Percentiles rank a stretch among this genome's conserved stretches.
Conservation (phyloP, 495 filamentous ascomycete genomes). For the Annulohypoxylon maeteangense region DNA sequence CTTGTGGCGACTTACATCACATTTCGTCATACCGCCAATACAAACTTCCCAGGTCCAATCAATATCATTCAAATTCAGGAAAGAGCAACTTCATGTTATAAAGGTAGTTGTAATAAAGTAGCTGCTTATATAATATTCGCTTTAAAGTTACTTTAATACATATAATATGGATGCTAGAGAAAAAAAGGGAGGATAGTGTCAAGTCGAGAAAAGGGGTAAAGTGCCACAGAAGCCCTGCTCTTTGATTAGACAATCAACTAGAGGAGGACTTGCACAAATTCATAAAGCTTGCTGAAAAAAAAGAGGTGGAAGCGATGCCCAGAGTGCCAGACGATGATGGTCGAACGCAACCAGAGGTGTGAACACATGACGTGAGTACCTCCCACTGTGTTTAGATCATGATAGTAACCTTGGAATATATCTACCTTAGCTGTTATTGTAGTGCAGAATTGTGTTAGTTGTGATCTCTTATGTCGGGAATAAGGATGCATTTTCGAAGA, state of each 20-base stretch:
- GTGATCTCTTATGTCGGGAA: conserved; percentile 22
- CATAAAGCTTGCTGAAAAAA: conserved; percentile 69
- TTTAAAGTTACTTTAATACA: background rate
- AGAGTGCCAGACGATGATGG: conserved; percentile 73
- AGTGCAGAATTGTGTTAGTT: conserved; percentile 69
- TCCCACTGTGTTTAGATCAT: background rate
- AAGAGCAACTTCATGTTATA: background rate
- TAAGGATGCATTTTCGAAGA: too few relatives aligned
- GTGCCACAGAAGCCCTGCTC: too few relatives aligned
- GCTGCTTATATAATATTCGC: background rate
- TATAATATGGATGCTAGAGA: background rate
- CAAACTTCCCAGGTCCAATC: background rate
- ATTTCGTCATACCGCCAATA: conserved; percentile 18
- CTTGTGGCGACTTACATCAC: conserved; percentile 9
- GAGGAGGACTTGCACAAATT: conserved; percentile 69
- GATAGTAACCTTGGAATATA: background rate
- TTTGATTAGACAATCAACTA: too few relatives aligned
- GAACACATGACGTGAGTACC: conserved; percentile 77
- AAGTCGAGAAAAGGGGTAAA: too few relatives aligned
- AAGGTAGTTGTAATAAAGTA: background rate
- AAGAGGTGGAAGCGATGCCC: conserved; percentile 79
- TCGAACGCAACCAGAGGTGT: conserved; percentile 79
- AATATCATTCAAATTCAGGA: conserved; percentile 7
- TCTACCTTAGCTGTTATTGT: conserved; percentile 63
- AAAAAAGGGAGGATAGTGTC: background rate